These are phyloP conservation scores for Syzygium syzygioides DNA, from an alignment of 441 rosid genomes.

Conservation along the genomic window DNA sequence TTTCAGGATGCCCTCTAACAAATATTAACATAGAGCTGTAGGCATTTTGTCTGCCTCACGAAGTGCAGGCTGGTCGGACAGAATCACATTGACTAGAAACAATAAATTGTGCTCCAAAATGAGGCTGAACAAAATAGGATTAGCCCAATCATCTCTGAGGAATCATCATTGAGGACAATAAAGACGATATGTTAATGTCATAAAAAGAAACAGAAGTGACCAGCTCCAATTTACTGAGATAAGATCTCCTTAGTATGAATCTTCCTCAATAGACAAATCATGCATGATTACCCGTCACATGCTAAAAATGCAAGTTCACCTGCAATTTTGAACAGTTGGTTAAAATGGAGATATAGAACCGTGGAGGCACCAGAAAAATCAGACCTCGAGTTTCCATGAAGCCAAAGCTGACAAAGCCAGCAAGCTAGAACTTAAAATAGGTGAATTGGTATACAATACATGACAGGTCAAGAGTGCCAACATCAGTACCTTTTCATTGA, in stretches of 20 bases:
- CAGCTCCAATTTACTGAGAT: background rate
- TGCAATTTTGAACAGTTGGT: background rate
- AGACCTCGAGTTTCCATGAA: background rate
- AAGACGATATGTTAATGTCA: background rate
- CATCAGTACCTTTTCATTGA: constrained; percentile 42
- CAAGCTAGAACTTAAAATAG: background rate
- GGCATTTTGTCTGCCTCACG: background rate
- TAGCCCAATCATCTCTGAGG: background rate
- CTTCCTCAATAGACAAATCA: background rate
- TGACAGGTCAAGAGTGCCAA: background rate
- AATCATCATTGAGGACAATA: background rate
- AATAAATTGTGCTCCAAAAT: background rate
- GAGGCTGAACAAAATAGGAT: background rate
- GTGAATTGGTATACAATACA: background rate
- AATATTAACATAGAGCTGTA: background rate
- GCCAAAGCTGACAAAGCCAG: background rate
- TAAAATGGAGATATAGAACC: background rate
- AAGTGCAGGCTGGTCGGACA: background rate
- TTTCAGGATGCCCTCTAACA: background rate
- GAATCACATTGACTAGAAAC: background rate
- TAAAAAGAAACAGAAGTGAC: background rate
- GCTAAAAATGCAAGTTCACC: background rate
- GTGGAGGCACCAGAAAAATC: background rate
- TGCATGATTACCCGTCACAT: background rate
- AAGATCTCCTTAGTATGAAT: background rate